phyloP scores from a whole-genome alignment of 73 alveolate genomes.

The Blepharisma stoltei region DNA sequence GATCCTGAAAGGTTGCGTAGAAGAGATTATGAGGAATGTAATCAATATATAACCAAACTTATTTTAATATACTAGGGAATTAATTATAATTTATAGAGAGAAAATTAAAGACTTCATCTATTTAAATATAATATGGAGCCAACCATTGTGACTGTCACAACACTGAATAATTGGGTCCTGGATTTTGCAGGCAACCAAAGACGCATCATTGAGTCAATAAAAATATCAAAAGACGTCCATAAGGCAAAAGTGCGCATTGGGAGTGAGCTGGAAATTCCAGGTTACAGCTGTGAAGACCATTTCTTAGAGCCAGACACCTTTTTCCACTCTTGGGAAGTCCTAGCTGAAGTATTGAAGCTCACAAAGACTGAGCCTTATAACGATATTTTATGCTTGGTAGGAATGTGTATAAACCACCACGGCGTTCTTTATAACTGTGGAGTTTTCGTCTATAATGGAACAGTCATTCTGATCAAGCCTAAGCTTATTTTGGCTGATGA shows the following conservation, averaged over 20 bases:
- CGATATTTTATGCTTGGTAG: slow-evolving; percentile 72
- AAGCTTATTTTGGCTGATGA: slow-evolving; percentile 82
- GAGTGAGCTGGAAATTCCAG: slow-evolving; percentile 85
- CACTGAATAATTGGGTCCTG: slow-evolving; percentile 78
- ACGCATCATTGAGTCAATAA: slow-evolving; percentile 69
- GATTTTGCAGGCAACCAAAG: slow-evolving; percentile 75
- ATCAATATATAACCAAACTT: neutral
- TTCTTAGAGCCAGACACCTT: slow-evolving; percentile 90
- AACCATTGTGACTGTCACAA: neutral
- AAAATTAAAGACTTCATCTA: no score
- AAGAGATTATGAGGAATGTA: slow-evolving; percentile 1
- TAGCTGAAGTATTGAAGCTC: slow-evolving; percentile 62
- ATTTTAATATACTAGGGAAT: no score
- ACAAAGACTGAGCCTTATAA: slow-evolving; percentile 23
- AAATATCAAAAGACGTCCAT: slow-evolving; percentile 50
- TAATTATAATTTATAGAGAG: no score
- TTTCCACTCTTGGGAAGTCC: slow-evolving; percentile 84
- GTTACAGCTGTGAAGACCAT: slow-evolving; percentile 90
- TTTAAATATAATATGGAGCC: neutral
- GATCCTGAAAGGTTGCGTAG: neutral
- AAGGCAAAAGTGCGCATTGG: slow-evolving; percentile 62
- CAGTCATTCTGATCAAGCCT: slow-evolving; percentile 82
- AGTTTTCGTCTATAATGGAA: slow-evolving; percentile 56
- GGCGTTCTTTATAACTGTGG: slow-evolving; percentile 81
- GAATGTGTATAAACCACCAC: slow-evolving; percentile 88